Base-by-base conservation (phyloP, 768 basidiomycete species). In the Suillus placidus region DNA sequence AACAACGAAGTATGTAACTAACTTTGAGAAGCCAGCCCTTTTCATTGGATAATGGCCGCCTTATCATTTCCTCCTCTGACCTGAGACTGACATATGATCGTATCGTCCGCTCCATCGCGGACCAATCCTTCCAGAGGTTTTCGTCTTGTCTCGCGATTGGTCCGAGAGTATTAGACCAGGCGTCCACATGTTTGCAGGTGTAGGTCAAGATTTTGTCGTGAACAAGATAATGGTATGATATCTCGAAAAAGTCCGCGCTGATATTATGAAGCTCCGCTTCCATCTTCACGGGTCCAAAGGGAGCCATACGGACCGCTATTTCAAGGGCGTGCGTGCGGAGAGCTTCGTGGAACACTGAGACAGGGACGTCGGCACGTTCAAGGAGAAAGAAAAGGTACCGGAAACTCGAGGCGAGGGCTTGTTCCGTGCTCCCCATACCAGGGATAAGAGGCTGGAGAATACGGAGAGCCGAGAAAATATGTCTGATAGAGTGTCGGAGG, bases 151-250 rank as follows among this genome's bases (percentile, higher is more conserved):
- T 60, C 38, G 40, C 40, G 18, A 60, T 42, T 13, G 58, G 26
- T 18, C 30, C 18, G 18, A 60, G 18, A 60, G 9, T 13, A 4
- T 30, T 60, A 13, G 58, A 60, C 58, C 37, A 60, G 2, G 38
- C 8, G 26, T 60, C 12, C 40, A 42, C 18, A 42, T 60, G 40
- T 60, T 32, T 60, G 40, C 18, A 40, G 18, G 58, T 30, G 18
- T 60, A 60, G 18, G 40, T 42, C 58, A 60, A 42, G 26, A 60
- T 60, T 60, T 40, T 60, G 58, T 60, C 58, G 26, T 60, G 30
- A 30, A 42, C 26, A 42, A 30, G 38, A 40, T 60, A 60, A 10
- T 42, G 23, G 18, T 10, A 30, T 32, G 42, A 60, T 42, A 30
- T 60, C 38, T 20, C 18, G 12, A 60, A 40, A 32, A 60, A 32